These are phyloP conservation scores for Aegilops sharonensis DNA, from an alignment of 176 grass and related monocot species.

Conservation along the genomic window DNA sequence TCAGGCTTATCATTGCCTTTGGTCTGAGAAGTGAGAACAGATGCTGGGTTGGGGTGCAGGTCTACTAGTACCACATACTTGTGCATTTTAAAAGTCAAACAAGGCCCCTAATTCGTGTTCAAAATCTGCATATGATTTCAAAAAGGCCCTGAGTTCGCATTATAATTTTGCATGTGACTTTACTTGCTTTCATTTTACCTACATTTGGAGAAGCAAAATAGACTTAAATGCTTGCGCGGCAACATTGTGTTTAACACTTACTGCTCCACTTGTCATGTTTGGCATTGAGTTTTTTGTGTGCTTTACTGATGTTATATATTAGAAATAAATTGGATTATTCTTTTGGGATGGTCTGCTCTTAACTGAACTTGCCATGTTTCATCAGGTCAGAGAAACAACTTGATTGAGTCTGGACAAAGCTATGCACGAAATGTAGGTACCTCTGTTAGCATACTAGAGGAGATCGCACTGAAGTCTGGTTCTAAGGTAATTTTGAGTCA, in stretches of 20 bases:
- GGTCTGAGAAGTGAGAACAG: background rate
- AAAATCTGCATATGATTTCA: background rate
- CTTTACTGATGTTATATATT: background rate
- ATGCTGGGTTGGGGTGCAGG: background rate
- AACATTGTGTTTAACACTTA: background rate
- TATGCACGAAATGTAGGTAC: conserved; percentile 32
- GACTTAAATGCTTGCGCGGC: background rate
- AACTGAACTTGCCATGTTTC: conserved; percentile 26
- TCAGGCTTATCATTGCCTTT: background rate
- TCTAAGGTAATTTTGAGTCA: conserved; percentile 60
- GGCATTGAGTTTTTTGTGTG: background rate
- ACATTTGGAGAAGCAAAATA: background rate
- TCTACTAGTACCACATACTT: background rate
- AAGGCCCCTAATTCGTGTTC: background rate
- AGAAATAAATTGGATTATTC: background rate
- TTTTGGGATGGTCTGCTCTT: conserved; percentile 14
- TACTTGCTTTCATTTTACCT: background rate
- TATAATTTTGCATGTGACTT: background rate
- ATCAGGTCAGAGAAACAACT: conserved; percentile 46
- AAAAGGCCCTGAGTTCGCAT: background rate
- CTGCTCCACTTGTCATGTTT: background rate
- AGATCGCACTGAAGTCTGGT: conserved; percentile 83
- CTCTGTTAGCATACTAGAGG: conserved; percentile 59
- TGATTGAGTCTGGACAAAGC: conserved; percentile 36
- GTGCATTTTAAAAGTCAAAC: conserved; percentile 6